A percentile compares a stretch with the other conserved stretches of the same genome.
These are phyloP conservation scores for Scleroderma bovista DNA, from an alignment of 768 basidiomycete genomes.

Conservation along the genomic window DNA sequence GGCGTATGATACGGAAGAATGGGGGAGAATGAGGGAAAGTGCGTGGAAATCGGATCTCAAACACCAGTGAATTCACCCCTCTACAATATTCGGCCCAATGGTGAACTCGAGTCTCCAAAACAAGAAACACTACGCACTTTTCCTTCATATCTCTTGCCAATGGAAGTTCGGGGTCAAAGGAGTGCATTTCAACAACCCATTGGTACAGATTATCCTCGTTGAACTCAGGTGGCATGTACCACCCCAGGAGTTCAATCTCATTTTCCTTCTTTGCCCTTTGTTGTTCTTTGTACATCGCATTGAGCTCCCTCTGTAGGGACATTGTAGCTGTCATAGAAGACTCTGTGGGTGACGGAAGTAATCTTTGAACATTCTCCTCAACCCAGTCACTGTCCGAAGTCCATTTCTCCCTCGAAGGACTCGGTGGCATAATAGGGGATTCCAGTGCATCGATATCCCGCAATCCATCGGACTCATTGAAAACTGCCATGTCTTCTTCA, in stretches of 20 bases:
- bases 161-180: constrained; percentile 56
- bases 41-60: constrained; percentile 68
- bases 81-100: constrained; percentile 25
- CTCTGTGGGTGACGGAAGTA: constrained; percentile 57
- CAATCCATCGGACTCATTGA: constrained; percentile 19
- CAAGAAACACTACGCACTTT: constrained; percentile 29
- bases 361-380: constrained; percentile 32
- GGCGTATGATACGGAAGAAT: constrained; percentile 71
- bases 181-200: constrained; percentile 72
- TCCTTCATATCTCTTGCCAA: constrained; percentile 54
- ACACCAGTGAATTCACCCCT: constrained; percentile 57
- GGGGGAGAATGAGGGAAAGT: constrained; percentile 66
- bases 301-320: constrained; percentile 58
- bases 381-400: constrained; percentile 52
- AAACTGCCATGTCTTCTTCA: constrained; percentile 43
- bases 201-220: constrained; percentile 66
- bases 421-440: not conserved
- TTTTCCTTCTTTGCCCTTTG: constrained; percentile 38
- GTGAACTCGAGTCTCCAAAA: not conserved
- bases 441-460: not conserved
- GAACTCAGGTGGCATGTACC: constrained; percentile 65
- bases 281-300: constrained; percentile 57
- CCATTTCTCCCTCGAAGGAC: constrained; percentile 33
- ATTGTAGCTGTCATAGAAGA: constrained; percentile 49
- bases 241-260: constrained; percentile 45